Percentiles rank a stretch among this genome's conserved stretches.
These are phyloP conservation scores for Annulohypoxylon moriforme DNA, from an alignment of 495 filamentous ascomycete species.

Conservation along the genomic window DNA sequence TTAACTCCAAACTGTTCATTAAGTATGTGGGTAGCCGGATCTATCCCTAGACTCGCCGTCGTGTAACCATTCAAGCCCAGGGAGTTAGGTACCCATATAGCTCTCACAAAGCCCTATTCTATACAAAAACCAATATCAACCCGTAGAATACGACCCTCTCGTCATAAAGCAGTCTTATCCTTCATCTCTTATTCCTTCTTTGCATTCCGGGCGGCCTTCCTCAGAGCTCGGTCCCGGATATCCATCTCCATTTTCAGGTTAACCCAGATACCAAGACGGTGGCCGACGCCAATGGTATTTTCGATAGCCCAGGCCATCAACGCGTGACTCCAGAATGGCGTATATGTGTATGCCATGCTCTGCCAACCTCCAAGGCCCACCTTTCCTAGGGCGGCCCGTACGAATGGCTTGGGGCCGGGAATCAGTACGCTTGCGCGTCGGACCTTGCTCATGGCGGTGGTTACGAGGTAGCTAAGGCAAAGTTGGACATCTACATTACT, in stretches of 20 bases:
- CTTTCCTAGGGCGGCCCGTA: constrained; percentile 80
- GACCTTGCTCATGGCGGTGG: constrained; percentile 96
- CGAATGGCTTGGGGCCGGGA: constrained; percentile 84
- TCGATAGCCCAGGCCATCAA: constrained; percentile 87
- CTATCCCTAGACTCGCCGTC: background rate
- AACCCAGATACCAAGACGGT: constrained; percentile 67
- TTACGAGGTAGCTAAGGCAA: constrained; percentile 90
- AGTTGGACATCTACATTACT: constrained; percentile 86
- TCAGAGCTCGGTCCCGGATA: constrained; percentile 88
- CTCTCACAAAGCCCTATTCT: background rate
- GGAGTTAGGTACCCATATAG: background rate
- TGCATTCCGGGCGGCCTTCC: constrained; percentile 85
- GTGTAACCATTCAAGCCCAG: background rate
- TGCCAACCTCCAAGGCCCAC: constrained; percentile 83
- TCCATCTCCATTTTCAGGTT: constrained; percentile 86
- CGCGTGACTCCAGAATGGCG: constrained; percentile 92
- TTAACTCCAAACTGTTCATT: too few species aligned
- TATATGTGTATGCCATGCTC: constrained; percentile 80
- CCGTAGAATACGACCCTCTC: background rate
- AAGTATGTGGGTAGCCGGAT: too few species aligned
- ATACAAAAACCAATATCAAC: background rate
- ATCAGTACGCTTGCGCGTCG: constrained; percentile 78
- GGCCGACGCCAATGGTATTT: constrained; percentile 74
- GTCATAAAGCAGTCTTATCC: background rate
- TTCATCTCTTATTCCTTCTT: constrained; percentile 64